Evolutionary conservation across 2,329 filamentous ascomycete species (phyloP).

Genomic region (Teratosphaeriaceae sp.): DNA sequence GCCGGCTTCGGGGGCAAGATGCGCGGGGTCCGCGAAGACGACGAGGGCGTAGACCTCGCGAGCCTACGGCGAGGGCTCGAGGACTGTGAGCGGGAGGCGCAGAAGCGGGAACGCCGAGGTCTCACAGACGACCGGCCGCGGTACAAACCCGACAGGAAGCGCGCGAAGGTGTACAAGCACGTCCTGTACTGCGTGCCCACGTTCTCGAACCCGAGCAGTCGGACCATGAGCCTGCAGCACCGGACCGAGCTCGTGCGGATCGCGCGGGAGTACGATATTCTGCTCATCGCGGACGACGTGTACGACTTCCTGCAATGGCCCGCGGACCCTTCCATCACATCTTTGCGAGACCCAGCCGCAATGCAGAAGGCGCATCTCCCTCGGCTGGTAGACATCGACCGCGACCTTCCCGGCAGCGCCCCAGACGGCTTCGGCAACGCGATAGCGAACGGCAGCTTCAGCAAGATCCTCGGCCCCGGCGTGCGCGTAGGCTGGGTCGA

Average conservation of each 20-base stretch:
- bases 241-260: conserved; percentile 65
- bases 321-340: conserved; percentile 15
- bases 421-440: conserved; percentile 67
- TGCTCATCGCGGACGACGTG: conserved; percentile 86
- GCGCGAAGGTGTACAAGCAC: conserved; percentile 73
- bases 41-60: conserved; percentile 66
- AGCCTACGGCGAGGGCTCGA: conserved; percentile 48
- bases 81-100: conserved; percentile 40
- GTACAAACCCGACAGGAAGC: conserved; percentile 50
- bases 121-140: conserved; percentile 13
- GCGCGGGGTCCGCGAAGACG: conserved; percentile 67
- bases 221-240: conserved; percentile 66
- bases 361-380: conserved; percentile 48
- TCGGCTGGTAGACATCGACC: conserved; percentile 72
- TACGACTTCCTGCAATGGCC: conserved; percentile 90
- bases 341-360: not conserved
- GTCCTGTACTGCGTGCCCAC: conserved; percentile 85
- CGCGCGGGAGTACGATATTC: conserved; percentile 69
- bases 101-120: too few relatives aligned
- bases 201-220: conserved; percentile 81
- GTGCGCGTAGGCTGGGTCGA: conserved; percentile 85
- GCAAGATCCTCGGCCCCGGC: conserved; percentile 78
- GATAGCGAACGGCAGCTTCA: conserved; percentile 83
- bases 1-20: conserved; percentile 61
- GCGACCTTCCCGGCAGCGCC: conserved; percentile 54